These are phyloP conservation scores for Halenospora varia DNA, from an alignment of 495 filamentous ascomycete species.

Conservation along the genomic window DNA sequence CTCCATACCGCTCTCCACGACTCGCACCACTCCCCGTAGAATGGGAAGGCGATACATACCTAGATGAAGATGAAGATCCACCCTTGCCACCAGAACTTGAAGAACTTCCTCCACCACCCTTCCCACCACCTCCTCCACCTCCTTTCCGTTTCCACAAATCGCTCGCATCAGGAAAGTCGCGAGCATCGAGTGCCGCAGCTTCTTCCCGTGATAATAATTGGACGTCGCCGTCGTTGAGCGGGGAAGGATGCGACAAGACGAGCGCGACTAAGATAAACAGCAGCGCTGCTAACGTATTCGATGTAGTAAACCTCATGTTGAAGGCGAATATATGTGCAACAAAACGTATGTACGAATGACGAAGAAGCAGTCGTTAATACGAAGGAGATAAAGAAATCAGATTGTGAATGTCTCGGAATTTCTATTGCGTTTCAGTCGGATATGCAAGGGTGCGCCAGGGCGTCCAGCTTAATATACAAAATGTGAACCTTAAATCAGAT, in stretches of 20 bases:
- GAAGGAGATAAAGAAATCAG: background rate
- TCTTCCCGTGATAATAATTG: constrained; percentile 15
- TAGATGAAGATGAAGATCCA: constrained; percentile 13
- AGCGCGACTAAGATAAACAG: constrained; percentile 7
- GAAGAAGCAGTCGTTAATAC: background rate
- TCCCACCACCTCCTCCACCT: constrained; percentile 47
- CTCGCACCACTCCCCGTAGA: background rate
- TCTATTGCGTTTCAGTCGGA: background rate
- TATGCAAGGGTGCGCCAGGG: background rate
- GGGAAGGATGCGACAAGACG: constrained; percentile 16
- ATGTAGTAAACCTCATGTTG: constrained; percentile 6
- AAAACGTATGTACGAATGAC: background rate
- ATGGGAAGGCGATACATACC: constrained; percentile 13
- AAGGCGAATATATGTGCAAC: background rate
- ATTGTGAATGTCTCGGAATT: background rate
- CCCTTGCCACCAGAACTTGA: constrained; percentile 10
- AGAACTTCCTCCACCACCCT: constrained; percentile 25
- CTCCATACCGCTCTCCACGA: background rate
- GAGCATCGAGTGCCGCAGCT: background rate
- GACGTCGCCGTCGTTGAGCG: constrained; percentile 11
- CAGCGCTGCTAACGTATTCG: constrained; percentile 2
- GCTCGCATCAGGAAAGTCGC: constrained; percentile 15
- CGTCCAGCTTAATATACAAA: too few species aligned
- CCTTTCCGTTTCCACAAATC: constrained; percentile 56
- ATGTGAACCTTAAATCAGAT: background rate